These are phyloP conservation scores for Candida tallmaniae DNA, from an alignment of 805 yeast genomes.

Conservation along the genomic window DNA sequence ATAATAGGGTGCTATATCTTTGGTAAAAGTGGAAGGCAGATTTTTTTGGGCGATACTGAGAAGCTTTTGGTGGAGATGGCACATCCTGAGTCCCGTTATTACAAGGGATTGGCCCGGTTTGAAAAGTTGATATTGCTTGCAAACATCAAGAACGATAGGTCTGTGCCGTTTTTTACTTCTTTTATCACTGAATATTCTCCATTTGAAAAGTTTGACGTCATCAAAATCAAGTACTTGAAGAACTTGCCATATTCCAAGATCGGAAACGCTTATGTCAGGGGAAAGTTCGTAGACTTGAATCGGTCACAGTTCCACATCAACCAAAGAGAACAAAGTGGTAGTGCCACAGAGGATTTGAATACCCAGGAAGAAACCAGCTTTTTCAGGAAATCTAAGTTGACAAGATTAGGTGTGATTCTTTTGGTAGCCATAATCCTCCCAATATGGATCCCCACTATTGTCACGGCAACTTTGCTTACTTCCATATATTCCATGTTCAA, in stretches of 20 bases:
- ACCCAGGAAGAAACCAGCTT: conserved; percentile 36
- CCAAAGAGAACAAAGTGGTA: conserved; percentile 2
- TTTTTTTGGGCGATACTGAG: conserved; percentile 36
- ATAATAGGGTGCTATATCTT: conserved; percentile 28
- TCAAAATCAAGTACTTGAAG: conserved; percentile 45
- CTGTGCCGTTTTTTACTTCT: conserved; percentile 84
- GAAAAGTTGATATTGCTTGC: conserved; percentile 59
- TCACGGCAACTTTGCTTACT: conserved; percentile 30
- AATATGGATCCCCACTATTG: conserved; percentile 46
- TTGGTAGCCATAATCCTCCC: conserved; percentile 35
- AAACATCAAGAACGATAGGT: conserved; percentile 75
- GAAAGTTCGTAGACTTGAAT: conserved; percentile 50
- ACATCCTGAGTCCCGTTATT: conserved; percentile 46
- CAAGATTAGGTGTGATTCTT: conserved; percentile 19
- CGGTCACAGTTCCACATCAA: conserved; percentile 17
- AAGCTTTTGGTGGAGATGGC: conserved; percentile 49
- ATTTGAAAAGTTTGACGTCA: conserved; percentile 46
- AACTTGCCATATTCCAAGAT: conserved; percentile 40
- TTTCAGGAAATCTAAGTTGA: conserved; percentile 23
- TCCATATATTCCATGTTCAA: conserved; percentile 39
- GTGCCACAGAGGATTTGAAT: conserved; percentile 13
- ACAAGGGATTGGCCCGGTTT: conserved; percentile 54
- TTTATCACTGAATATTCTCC: conserved; percentile 73
- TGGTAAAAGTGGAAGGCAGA: conserved; percentile 34
- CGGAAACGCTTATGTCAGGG: conserved; percentile 33